These are phyloP conservation scores for Penicillium mononematosum DNA, from an alignment of 495 filamentous ascomycete genomes.

Conservation along the genomic window DNA sequence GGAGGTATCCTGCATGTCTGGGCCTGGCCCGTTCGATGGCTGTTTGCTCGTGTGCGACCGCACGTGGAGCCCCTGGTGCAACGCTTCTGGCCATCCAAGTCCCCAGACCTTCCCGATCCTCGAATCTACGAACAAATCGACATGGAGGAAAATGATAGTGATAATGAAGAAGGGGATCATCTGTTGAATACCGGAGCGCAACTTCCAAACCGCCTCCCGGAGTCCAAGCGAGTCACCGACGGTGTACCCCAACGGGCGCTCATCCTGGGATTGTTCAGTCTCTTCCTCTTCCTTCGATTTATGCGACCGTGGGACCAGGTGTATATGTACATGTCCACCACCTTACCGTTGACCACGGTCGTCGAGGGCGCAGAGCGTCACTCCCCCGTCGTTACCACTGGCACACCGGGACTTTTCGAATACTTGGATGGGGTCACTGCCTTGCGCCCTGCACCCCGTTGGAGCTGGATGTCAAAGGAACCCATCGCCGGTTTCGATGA, in stretches of 20 bases:
- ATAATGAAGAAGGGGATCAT: slow-evolving; percentile 29
- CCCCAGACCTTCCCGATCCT: slow-evolving; percentile 26
- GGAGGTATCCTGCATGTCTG: slow-evolving; percentile 35
- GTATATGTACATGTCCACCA: slow-evolving; percentile 34
- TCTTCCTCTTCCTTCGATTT: slow-evolving; percentile 26
- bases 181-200: slow-evolving; percentile 11
- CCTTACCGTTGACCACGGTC: slow-evolving; percentile 30
- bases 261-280: slow-evolving; percentile 19
- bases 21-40: slow-evolving; percentile 31
- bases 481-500: slow-evolving; percentile 34
- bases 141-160: slow-evolving; percentile 30
- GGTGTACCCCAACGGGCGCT: slow-evolving; percentile 21
- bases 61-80: slow-evolving; percentile 9
- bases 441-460: slow-evolving; percentile 23
- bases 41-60: slow-evolving; percentile 19
- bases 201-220: slow-evolving; percentile 7
- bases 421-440: slow-evolving; percentile 27
- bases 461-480: slow-evolving; percentile 34
- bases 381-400: slow-evolving; percentile 28
- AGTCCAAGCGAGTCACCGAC: slow-evolving; percentile 15
- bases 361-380: slow-evolving; percentile 25
- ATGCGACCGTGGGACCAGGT: slow-evolving; percentile 33
- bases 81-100: slow-evolving; percentile 12
- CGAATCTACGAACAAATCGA: slow-evolving; percentile 34
- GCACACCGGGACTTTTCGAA: slow-evolving; percentile 22